Percentiles rank a stretch among this genome's conserved stretches.
phyloP scores from a whole-genome alignment of 805 yeast species.

The Metschnikowia baotianmanensis region DNA sequence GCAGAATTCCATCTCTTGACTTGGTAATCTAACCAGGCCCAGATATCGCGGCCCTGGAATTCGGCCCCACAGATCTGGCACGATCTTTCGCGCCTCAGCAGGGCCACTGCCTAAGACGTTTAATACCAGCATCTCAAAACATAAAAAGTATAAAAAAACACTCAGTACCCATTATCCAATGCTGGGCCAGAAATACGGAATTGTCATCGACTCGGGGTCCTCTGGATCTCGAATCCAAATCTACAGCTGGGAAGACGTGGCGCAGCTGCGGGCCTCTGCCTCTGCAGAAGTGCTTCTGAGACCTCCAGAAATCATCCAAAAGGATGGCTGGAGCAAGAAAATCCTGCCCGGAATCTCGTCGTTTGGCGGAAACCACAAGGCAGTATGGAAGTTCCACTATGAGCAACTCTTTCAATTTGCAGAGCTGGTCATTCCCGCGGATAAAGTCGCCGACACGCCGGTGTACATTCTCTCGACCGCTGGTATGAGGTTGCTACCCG shows the following conservation, averaged over 20 bases:
- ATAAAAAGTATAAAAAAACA: background rate
- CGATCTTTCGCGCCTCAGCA: no score
- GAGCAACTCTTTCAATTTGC: conserved; percentile 67
- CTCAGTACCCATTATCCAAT: no score
- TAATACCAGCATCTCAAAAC: no score
- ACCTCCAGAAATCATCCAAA: conserved; percentile 67
- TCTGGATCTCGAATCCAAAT: conserved; percentile 89
- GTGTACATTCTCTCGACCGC: conserved; percentile 93
- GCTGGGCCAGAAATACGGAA: conserved; percentile 55
- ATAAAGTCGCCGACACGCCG: conserved; percentile 66
- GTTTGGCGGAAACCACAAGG: conserved; percentile 44
- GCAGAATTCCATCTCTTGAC: no score
- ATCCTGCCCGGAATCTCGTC: conserved; percentile 83
- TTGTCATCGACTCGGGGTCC: conserved; percentile 93
- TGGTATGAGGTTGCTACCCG: conserved; percentile 82
- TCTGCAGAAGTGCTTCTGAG: conserved; percentile 43
- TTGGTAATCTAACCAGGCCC: no score
- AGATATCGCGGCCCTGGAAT: no score
- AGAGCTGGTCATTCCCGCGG: conserved; percentile 61
- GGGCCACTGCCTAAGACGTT: no score
- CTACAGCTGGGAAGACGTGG: conserved; percentile 69
- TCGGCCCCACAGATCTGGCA: no score
- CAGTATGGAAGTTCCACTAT: conserved; percentile 73
- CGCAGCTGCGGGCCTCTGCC: conserved; percentile 17
- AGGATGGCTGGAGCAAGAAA: conserved; percentile 66